Conservation (phyloP, 768 basidiomycete species). For the Xanthoconium stramineum region DNA sequence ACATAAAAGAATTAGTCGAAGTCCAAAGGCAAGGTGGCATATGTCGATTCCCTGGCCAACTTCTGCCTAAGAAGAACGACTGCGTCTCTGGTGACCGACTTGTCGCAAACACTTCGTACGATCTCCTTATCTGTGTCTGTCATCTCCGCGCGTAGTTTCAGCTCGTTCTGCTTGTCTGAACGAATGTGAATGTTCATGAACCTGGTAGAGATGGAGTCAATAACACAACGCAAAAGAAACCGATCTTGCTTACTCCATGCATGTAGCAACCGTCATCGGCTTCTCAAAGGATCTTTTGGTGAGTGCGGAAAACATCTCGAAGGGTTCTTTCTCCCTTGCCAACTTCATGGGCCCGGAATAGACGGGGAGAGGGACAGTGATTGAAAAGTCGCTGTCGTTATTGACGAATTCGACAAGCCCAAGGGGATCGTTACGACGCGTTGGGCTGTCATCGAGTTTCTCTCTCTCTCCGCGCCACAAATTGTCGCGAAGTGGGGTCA, state of each 20-base stretch:
- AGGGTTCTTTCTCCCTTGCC: slow-evolving; percentile 8
- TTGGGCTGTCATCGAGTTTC: background rate
- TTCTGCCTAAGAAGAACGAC: slow-evolving; percentile 12
- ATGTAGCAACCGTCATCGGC: slow-evolving; percentile 12
- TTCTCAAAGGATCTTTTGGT: background rate
- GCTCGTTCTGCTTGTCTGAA: slow-evolving; percentile 14
- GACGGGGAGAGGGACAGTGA: slow-evolving; percentile 7
- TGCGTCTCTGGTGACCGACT: background rate
- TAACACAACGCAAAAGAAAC: background rate
- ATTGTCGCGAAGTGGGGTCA: slow-evolving; percentile 2
- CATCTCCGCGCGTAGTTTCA: slow-evolving; percentile 14
- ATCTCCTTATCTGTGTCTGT: slow-evolving; percentile 15
- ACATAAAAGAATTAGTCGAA: background rate
- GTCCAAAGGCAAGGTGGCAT: background rate
- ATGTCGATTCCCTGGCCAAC: slow-evolving; percentile 11
- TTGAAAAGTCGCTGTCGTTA: slow-evolving; percentile 14
- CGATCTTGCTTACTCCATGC: background rate
- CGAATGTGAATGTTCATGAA: slow-evolving; percentile 15
- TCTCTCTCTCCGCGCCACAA: slow-evolving; percentile 10
- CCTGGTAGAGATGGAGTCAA: background rate
- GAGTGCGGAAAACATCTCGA: slow-evolving; percentile 5
- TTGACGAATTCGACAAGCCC: slow-evolving; percentile 19
- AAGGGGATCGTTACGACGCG: background rate
- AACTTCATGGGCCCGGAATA: background rate
- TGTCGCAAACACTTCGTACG: slow-evolving; percentile 1